Evolutionary conservation across 371 early-diverging fungal species (phyloP), one percentile per base, ranked within the genome.

Genomic region (Apophysomyces sp.): DNA sequence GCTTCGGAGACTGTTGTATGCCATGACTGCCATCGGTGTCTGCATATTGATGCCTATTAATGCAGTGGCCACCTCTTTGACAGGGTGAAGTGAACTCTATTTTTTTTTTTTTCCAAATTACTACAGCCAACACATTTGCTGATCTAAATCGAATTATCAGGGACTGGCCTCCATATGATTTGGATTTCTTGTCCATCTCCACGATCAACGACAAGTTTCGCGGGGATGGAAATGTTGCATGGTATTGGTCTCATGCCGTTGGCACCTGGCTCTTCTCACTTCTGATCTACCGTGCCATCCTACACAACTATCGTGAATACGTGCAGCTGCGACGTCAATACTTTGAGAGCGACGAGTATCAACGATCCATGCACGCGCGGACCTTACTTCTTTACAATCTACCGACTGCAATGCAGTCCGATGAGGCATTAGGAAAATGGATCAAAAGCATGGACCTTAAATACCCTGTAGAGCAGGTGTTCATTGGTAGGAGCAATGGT

Each of bases 371-470:
- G 57, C 85, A 89, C 58, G 75, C 85, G 11, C 78, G 87, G 53
- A 89, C 90, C 1, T 57, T 94, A 40, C 82, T 93, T 72, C 63
- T 93, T 18, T 86, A 88, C 4, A 85, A 91, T 39, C 74, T 93
- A 4, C 91, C 92, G 0, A 60, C 74, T 0, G 71, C 77, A 5
- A 64, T 92, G 61, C 89, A 85, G 59, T 78, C 71, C 29, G 86
- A 89, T 34, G 65, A 71, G 13, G 78, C 77, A 6, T 69, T 94
- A 39, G 58, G 62, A 16, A 53, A 68, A 3, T 92, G 84, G 76
- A 71, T 92, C 60, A 39, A 66, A 21, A 67, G 68, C 6, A 71
- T 84, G 49, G 67, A 76, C 2, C 58, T 83, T n/a, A 64, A 66
- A 24, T 72, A 78, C n/a, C 75, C 76, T 9, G 77, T 85, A 12